A percentile compares a stretch with the other conserved stretches of the same genome.
Conservation (phyloP, 345 rosid species). For the Eutrema yunnanense region DNA sequence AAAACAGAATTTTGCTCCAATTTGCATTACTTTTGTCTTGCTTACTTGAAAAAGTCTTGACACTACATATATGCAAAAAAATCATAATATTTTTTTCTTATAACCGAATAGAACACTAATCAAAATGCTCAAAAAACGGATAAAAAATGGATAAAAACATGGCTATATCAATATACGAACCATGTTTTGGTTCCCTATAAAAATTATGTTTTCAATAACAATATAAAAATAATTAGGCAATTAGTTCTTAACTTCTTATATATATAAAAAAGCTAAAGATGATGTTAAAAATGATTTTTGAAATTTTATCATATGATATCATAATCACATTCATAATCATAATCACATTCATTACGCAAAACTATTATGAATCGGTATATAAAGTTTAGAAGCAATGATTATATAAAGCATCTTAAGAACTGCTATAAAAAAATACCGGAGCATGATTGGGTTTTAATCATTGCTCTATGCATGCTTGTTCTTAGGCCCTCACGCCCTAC, state of each 20-base stretch:
- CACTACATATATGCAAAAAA: too few species aligned
- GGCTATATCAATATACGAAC: not conserved
- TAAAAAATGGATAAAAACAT: too few species aligned
- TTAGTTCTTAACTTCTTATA: not conserved
- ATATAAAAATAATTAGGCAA: not conserved
- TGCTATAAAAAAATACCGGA: not conserved
- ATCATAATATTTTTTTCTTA: too few species aligned
- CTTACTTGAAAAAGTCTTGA: too few species aligned
- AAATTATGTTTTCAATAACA: not conserved
- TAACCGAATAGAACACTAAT: too few species aligned
- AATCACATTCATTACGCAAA: not conserved
- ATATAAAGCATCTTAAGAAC: not conserved
- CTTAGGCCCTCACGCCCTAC: slow-evolving; percentile 27
- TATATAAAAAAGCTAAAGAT: not conserved
- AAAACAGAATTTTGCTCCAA: too few species aligned
- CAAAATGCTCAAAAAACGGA: too few species aligned
- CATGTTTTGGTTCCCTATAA: not conserved
- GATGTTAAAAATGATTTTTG: not conserved
- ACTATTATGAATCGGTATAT: not conserved
- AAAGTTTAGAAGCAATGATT: slow-evolving; percentile 12
- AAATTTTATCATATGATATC: not conserved
- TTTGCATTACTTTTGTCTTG: too few species aligned
- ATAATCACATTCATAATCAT: not conserved
- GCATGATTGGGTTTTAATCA: slow-evolving; percentile 30
- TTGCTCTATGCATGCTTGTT: slow-evolving; percentile 29